phyloP scores from a whole-genome alignment of 345 rosid species.

The Xanthoceras sorbifolium region DNA sequence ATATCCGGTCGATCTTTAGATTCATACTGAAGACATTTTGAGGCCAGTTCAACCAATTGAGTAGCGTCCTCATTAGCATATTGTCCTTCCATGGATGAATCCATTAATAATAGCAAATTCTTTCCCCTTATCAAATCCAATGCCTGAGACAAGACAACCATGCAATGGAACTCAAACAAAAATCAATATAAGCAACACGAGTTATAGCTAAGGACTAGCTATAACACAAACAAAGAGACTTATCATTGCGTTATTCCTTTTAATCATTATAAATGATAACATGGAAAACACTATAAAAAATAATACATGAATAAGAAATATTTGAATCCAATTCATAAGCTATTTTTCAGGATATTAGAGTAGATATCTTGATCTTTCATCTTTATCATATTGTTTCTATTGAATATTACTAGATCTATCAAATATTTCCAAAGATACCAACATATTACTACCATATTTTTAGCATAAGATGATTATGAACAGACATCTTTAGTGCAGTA shows the following conservation, averaged over 20 bases:
- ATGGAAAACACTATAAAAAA: not conserved
- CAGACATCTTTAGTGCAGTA: not conserved
- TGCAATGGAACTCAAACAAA: not conserved
- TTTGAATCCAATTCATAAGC: not conserved
- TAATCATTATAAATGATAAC: not conserved
- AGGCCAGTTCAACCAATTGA: constrained; percentile 61
- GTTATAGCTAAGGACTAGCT: not conserved
- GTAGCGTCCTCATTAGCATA: constrained; percentile 65
- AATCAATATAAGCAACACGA: not conserved
- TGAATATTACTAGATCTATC: not conserved
- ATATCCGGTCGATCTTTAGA: constrained; percentile 68
- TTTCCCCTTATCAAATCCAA: constrained; percentile 69
- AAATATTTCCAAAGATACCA: not conserved
- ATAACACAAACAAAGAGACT: constrained; percentile 2
- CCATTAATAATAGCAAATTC: constrained; percentile 57
- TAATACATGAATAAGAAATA: not conserved
- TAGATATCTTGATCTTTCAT: not conserved
- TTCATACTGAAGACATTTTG: constrained; percentile 74
- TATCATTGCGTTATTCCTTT: not conserved
- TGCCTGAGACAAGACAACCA: constrained; percentile 43
- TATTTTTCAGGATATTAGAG: not conserved
- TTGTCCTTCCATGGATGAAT: constrained; percentile 76
- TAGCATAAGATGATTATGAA: not conserved
- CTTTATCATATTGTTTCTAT: not conserved
- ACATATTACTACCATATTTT: not conserved